phyloP scores from a whole-genome alignment of 2,329 filamentous ascomycete genomes.

The Neospermospora avenae region DNA sequence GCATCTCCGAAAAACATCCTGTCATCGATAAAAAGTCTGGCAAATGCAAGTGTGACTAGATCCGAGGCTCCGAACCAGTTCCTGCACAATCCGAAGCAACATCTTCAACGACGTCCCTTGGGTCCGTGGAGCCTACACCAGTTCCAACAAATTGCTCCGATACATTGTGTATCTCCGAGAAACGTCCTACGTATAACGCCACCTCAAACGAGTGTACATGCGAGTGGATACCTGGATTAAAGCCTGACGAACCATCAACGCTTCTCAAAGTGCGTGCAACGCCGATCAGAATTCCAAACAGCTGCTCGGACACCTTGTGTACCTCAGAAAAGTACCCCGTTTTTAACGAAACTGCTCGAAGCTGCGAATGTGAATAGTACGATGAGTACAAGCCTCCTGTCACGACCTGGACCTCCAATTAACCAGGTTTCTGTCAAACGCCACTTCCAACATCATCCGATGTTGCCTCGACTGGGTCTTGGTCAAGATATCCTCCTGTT shows the following conservation, averaged over 20 bases:
- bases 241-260: not conserved
- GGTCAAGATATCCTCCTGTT: not conserved
- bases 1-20: conserved; percentile 10
- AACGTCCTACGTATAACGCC: conserved; percentile 8
- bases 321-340: conserved; percentile 14
- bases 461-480: not conserved
- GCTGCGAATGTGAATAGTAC: conserved; percentile 15
- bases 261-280: not conserved
- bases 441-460: not conserved
- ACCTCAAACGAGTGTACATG: conserved; percentile 12
- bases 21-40: conserved; percentile 8
- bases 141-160: conserved; percentile 12
- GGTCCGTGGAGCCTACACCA: not conserved
- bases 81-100: not conserved
- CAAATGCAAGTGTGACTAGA: conserved; percentile 14
- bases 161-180: conserved; percentile 20
- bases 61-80: conserved; percentile 11
- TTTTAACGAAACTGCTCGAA: conserved; percentile 4
- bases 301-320: conserved; percentile 11
- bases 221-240: conserved; percentile 21
- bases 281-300: not conserved
- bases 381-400: conserved; percentile 1
- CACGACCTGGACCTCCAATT: not conserved
- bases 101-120: not conserved
- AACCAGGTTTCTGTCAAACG: not conserved